Evolutionary conservation across 768 basidiomycete species (phyloP).

Genomic region (Amanita exitialis): DNA sequence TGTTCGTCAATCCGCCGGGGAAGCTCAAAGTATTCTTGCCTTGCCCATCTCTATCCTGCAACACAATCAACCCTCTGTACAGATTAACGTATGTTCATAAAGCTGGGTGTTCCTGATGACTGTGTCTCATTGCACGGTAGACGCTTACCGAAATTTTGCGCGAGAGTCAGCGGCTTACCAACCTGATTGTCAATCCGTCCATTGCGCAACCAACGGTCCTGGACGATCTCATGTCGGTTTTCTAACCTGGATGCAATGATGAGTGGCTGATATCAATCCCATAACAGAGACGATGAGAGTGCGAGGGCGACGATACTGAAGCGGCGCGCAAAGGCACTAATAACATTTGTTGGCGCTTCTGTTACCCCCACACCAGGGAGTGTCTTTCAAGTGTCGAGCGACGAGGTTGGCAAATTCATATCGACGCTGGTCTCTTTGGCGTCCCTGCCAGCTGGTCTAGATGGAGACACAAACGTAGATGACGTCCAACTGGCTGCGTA

Average conservation of each 20-base stretch:
- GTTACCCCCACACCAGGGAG: conserved; percentile 21
- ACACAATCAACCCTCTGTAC: conserved; percentile 35
- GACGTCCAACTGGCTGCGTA: conserved; percentile 40
- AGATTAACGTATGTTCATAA: conserved; percentile 37
- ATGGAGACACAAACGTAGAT: conserved; percentile 25
- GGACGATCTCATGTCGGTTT: conserved; percentile 42
- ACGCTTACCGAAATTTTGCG: conserved; percentile 52
- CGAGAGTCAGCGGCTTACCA: conserved; percentile 54
- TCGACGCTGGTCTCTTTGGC: conserved; percentile 39
- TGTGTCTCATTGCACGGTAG: conserved; percentile 21
- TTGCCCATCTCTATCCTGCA: conserved; percentile 62
- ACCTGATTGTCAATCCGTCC: conserved; percentile 28
- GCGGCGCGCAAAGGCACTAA: conserved; percentile 57
- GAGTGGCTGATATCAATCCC: not conserved
- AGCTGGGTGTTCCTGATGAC: not conserved
- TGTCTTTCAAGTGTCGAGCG: conserved; percentile 9
- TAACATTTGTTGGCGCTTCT: conserved; percentile 51
- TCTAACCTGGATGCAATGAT: not conserved
- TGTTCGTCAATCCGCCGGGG: conserved; percentile 49
- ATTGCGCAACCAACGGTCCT: conserved; percentile 37
- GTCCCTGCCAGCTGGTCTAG: conserved; percentile 20
- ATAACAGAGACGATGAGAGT: conserved; percentile 50
- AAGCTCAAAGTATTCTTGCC: conserved; percentile 46
- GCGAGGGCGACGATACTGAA: conserved; percentile 34
- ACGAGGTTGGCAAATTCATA: conserved; percentile 31